Evolutionary conservation across 305 asterid species (phyloP), one percentile per base, ranked within the genome.

Genomic region (Andrographis paniculata): DNA sequence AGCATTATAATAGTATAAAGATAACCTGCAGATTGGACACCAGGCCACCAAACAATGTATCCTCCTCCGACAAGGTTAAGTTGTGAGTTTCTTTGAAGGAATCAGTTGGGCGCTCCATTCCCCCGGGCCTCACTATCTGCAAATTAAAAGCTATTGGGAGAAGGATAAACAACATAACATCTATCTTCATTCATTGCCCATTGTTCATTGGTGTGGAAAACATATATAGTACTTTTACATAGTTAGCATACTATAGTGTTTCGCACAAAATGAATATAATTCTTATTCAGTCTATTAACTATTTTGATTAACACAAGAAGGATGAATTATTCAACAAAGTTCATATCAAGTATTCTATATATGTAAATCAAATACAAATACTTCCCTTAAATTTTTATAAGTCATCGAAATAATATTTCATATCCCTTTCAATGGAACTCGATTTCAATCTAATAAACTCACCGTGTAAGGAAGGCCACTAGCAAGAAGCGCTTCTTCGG

Each of bases 101-200:
- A 72, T 88, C 97, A 14, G 97, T 84, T 8, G 97, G 95, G 31
- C 97, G 82, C 72, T 88, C 97, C 97, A 88, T 88, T 40, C 97
- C 95, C 6, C 97, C 97, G 2, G 97, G 97, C 48, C 97, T 68
- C 62, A 84, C 97, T 46, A 88, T 88, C 97, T 88, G 76, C 61
- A 69, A 52, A 38, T 40, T n/a, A 4, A n/a, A 40, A 24, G 8
- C 2, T 40, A 59, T 45, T 20, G 15, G 5, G 42, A 64, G 13
- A 36, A 14, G 9, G 17, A 22, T 13, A 7, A 45, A 14, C 10
- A 17, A 33, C 5, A 28, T 47, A 39, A 12, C 18, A 4, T 12
- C 17, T 4, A 45, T 24, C 20, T 35, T 49, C 15, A 30, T 35
- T n/a, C n/a, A n/a, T n/a, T n/a, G n/a, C n/a, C n/a, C n/a, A n/a